These are phyloP conservation scores for Triangularia setosa DNA, from an alignment of 2,329 filamentous ascomycete species.

Conservation along the genomic window DNA sequence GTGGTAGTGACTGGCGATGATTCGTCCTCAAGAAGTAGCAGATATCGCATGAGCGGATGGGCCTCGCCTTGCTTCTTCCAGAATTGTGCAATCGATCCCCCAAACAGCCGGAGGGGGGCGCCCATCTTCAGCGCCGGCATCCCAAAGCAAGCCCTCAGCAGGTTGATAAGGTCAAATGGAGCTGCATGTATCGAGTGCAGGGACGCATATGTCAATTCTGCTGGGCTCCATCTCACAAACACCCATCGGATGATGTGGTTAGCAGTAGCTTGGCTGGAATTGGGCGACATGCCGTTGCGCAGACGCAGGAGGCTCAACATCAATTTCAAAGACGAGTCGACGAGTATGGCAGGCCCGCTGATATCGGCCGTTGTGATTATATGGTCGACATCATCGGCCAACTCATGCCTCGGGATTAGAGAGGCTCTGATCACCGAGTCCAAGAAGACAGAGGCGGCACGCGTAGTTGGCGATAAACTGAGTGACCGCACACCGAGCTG, in stretches of 20 bases:
- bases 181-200: slow-evolving; percentile 60
- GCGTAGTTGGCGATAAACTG: slow-evolving; percentile 65
- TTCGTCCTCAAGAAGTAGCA: slow-evolving; percentile 48
- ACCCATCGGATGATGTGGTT: slow-evolving; percentile 78
- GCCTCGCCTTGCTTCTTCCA: slow-evolving; percentile 43
- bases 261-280: slow-evolving; percentile 61
- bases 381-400: slow-evolving; percentile 66
- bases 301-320: slow-evolving; percentile 67
- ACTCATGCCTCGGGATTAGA: slow-evolving; percentile 62
- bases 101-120: slow-evolving; percentile 37
- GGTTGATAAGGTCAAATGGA: slow-evolving; percentile 61
- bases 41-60: slow-evolving; percentile 47
- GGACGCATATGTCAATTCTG: slow-evolving; percentile 64
- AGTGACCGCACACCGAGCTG: slow-evolving; percentile 68
- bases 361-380: slow-evolving; percentile 75
- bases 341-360: slow-evolving; percentile 72
- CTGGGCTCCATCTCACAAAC: slow-evolving; percentile 78
- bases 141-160: slow-evolving; percentile 69
- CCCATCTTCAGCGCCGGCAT: slow-evolving; percentile 32
- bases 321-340: slow-evolving; percentile 73
- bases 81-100: slow-evolving; percentile 46
- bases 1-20: not conserved
- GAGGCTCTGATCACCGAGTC: slow-evolving; percentile 61
- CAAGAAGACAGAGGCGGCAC: slow-evolving; percentile 73
- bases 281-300: slow-evolving; percentile 64